Evolutionary conservation across 78 protist species (phyloP).

Genomic region (Dictyostelium intermedium): DNA sequence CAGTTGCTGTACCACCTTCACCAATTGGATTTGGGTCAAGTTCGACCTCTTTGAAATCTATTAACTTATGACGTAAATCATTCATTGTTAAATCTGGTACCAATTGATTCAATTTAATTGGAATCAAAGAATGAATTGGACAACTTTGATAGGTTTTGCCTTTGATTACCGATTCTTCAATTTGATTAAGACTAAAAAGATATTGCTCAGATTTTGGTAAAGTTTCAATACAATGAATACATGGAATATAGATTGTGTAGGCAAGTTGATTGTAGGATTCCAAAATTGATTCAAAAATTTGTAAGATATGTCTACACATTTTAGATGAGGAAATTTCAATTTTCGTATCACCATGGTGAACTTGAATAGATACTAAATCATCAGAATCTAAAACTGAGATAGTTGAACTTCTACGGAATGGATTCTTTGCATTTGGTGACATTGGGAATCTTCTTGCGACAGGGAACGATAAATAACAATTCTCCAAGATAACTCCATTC

Average conservation of each 20-base stretch:
- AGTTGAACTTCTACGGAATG: background rate
- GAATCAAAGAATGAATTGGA: constrained; percentile 8
- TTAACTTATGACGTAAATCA: constrained; percentile 42
- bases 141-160: constrained; percentile 58
- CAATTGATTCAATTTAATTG: constrained; percentile 38
- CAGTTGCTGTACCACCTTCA: constrained; percentile 72
- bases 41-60: constrained; percentile 48
- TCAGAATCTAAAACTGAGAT: constrained; percentile 9
- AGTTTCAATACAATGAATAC: constrained; percentile 61
- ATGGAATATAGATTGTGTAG: constrained; percentile 55
- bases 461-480: constrained; percentile 50
- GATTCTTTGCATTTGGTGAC: constrained; percentile 14
- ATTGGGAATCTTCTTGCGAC: background rate
- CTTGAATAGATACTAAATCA: constrained; percentile 50
- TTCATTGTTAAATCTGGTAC: constrained; percentile 70
- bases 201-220: background rate
- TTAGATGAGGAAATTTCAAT: constrained; percentile 62
- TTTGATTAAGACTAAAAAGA: constrained; percentile 33
- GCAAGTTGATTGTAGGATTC: constrained; percentile 34
- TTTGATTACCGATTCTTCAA: constrained; percentile 40
- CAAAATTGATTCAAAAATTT: constrained; percentile 49
- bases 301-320: constrained; percentile 69
- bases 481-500: constrained; percentile 51
- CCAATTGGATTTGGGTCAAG: constrained; percentile 51
- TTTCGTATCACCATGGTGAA: background rate